Evolutionary conservation across 208 protist genomes (phyloP).

Genomic region (Jaenimonas drosophilae): DNA sequence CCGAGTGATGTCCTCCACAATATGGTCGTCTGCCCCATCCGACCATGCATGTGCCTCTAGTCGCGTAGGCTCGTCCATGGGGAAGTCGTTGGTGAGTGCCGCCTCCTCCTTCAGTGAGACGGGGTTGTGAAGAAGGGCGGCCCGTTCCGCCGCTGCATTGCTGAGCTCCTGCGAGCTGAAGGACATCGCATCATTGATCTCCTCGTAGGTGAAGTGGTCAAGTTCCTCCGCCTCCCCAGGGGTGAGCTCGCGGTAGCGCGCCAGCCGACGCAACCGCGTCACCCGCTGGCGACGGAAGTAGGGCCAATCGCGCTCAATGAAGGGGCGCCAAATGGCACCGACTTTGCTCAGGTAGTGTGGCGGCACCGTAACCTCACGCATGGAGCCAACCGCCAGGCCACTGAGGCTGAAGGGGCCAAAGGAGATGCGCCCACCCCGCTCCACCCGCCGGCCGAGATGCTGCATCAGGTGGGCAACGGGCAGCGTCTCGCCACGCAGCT

Average conservation of each 20-base stretch:
- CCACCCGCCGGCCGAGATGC: slow-evolving; percentile 65
- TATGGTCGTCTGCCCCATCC: slow-evolving; percentile 9
- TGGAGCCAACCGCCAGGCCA: slow-evolving; percentile 63
- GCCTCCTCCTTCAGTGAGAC: slow-evolving; percentile 1
- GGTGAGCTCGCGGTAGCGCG: slow-evolving; percentile 65
- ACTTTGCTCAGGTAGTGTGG: slow-evolving; percentile 60
- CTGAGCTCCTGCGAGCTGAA: slow-evolving; percentile 63
- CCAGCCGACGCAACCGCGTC: slow-evolving; percentile 34
- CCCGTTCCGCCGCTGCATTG: slow-evolving; percentile 24
- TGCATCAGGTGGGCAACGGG: slow-evolving; percentile 74
- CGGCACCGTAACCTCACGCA: slow-evolving; percentile 82
- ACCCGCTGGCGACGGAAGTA: slow-evolving; percentile 80
- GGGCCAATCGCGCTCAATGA: slow-evolving; percentile 86
- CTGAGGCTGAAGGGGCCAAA: slow-evolving; percentile 76
- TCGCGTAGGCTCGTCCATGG: slow-evolving; percentile 4
- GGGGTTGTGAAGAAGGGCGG: slow-evolving; percentile 11
- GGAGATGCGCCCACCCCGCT: slow-evolving; percentile 76
- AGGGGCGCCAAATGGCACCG: slow-evolving; percentile 62
- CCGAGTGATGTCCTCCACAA: slow-evolving; percentile 38
- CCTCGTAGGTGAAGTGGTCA: slow-evolving; percentile 81
- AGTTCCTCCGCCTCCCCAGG: slow-evolving; percentile 76
- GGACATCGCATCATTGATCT: slow-evolving; percentile 59
- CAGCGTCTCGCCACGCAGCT: slow-evolving; percentile 64
- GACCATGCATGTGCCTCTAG: neutral
- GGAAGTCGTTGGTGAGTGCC: slow-evolving; percentile 25